Percentiles rank a stretch among this genome's conserved stretches.
Evolutionary conservation across 352 stramenopile species (phyloP).

Genomic region (Phytopythium oedochilum): DNA sequence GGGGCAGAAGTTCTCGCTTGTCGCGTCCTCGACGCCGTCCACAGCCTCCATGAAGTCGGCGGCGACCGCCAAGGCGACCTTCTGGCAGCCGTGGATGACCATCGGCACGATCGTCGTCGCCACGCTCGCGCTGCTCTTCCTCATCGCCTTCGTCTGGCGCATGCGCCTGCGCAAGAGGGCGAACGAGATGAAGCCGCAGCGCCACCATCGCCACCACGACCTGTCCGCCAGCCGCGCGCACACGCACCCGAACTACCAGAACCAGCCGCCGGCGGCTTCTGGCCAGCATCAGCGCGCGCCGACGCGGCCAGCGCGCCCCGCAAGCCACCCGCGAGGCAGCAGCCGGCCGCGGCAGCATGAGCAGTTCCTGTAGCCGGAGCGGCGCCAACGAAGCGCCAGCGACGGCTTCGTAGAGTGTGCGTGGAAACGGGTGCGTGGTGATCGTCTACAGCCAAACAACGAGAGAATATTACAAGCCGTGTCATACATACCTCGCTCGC

Average conservation of each 20-base stretch:
- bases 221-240: constrained; percentile 7
- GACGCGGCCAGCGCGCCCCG: not conserved
- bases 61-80: constrained; percentile 5
- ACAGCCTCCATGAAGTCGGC: constrained; percentile 24
- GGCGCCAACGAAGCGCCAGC: no score
- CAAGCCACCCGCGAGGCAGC: not conserved
- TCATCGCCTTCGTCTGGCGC: constrained; percentile 49
- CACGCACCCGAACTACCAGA: constrained; percentile 24
- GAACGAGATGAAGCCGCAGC: constrained; percentile 16
- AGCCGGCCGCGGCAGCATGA: not conserved
- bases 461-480: no score
- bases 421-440: not conserved
- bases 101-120: constrained; percentile 49
- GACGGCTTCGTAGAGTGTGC: not conserved
- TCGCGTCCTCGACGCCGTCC: constrained; percentile 67
- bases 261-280: constrained; percentile 1
- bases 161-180: constrained; percentile 24
- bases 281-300: not conserved
- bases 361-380: constrained; percentile 4
- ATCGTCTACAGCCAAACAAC: no score
- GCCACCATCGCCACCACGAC: constrained; percentile 2
- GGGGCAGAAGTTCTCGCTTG: constrained; percentile 68
- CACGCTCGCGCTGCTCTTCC: constrained; percentile 42
- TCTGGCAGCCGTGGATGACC: constrained; percentile 81
- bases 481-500: no score